Percentiles rank a stretch among this genome's conserved stretches.
Evolutionary conservation across 2,329 filamentous ascomycete genomes (phyloP).

Genomic region (Claviceps monticola): DNA sequence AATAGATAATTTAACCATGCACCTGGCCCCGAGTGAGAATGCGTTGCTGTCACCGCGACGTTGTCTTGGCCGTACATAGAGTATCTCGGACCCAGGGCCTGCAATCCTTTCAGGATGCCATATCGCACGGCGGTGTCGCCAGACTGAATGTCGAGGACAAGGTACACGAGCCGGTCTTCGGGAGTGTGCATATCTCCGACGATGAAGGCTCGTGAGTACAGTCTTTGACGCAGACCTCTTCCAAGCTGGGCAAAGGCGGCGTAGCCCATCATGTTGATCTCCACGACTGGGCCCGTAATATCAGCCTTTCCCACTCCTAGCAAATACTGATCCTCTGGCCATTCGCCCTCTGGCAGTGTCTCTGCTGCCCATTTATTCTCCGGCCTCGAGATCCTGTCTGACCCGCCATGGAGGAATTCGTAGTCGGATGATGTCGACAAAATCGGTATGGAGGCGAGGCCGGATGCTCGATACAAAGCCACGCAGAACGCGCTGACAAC

Average conservation of each 20-base stretch:
- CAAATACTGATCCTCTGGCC: slow-evolving; percentile 23
- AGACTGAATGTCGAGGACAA: slow-evolving; percentile 73
- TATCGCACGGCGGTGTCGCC: slow-evolving; percentile 79
- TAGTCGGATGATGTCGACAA: slow-evolving; percentile 7
- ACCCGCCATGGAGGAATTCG: slow-evolving; percentile 1
- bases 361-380: slow-evolving; percentile 8
- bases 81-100: slow-evolving; percentile 55
- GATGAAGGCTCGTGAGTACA: slow-evolving; percentile 81
- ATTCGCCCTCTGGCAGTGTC: slow-evolving; percentile 6
- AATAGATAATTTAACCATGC: slow-evolving; percentile 88
- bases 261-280: slow-evolving; percentile 85
- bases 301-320: slow-evolving; percentile 40
- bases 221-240: slow-evolving; percentile 66
- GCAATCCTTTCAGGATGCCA: slow-evolving; percentile 63
- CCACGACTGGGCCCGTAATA: slow-evolving; percentile 60
- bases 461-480: slow-evolving; percentile 8
- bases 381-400: slow-evolving; percentile 1
- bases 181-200: slow-evolving; percentile 53
- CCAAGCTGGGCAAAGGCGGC: slow-evolving; percentile 69
- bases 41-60: slow-evolving; percentile 79
- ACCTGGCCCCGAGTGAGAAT: slow-evolving; percentile 79
- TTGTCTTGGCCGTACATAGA: slow-evolving; percentile 59
- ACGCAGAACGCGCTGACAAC: slow-evolving; percentile 6
- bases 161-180: slow-evolving; percentile 64
- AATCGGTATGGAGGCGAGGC: slow-evolving; percentile 7